A percentile compares a stretch with the other conserved stretches of the same genome.
These are phyloP conservation scores for Alternaria arbusti DNA, from an alignment of 2,329 filamentous ascomycete genomes.

Conservation along the genomic window DNA sequence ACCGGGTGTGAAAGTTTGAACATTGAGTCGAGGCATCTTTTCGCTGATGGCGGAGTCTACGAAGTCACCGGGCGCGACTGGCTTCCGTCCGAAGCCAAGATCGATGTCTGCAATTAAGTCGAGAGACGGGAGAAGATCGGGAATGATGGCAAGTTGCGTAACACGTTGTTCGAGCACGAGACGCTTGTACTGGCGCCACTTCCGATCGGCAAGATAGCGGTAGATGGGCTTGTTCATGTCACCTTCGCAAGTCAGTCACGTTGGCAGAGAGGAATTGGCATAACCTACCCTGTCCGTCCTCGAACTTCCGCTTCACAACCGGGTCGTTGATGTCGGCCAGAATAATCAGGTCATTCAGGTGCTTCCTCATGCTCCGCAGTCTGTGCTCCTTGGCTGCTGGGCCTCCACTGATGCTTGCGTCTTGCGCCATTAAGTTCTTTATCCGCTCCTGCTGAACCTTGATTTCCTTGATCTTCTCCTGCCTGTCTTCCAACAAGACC, in stretches of 20 bases:
- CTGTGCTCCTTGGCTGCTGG: conserved; percentile 69
- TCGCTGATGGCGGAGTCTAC: conserved; percentile 78
- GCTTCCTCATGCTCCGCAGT: conserved; percentile 71
- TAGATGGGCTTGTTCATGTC: conserved; percentile 98
- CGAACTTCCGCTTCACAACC: conserved; percentile 88
- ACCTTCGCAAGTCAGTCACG: conserved; percentile 59
- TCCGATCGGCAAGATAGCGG: conserved; percentile 81
- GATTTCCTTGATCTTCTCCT: conserved; percentile 80
- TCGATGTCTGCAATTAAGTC: conserved; percentile 80
- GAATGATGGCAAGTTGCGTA: conserved; percentile 82
- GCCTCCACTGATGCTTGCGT: conserved; percentile 66
- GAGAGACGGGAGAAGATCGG: conserved; percentile 83
- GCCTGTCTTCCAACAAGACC: conserved; percentile 77
- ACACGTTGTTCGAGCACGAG: conserved; percentile 84
- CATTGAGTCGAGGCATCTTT: conserved; percentile 73
- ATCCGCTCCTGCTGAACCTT: conserved; percentile 71
- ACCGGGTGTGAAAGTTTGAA: conserved; percentile 85
- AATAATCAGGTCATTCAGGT: conserved; percentile 83
- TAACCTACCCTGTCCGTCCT: conserved; percentile 83
- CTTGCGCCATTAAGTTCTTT: conserved; percentile 65
- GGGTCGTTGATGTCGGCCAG: conserved; percentile 95
- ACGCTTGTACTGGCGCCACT: conserved; percentile 86
- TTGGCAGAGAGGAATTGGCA: not conserved
- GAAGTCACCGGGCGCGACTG: conserved; percentile 77
- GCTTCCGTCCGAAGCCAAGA: conserved; percentile 75